phyloP scores from a whole-genome alignment of 305 asterid species.

The Rubia peregrina region DNA sequence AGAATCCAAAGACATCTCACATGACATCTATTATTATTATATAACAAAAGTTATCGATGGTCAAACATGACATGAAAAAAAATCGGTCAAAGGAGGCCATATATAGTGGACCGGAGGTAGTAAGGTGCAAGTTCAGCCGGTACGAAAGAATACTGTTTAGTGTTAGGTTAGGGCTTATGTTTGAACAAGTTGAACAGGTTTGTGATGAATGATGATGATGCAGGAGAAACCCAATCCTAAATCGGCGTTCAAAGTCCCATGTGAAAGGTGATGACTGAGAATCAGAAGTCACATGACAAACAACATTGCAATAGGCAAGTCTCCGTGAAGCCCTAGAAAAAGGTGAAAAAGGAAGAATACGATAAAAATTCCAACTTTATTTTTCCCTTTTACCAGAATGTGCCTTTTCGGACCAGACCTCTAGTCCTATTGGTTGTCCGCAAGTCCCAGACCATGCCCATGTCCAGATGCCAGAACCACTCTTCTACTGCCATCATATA shows the following conservation, averaged over 20 bases:
- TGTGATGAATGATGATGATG: background rate
- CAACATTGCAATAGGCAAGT: background rate
- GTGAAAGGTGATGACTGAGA: background rate
- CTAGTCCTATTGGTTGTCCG: background rate
- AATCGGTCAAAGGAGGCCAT: too few species aligned
- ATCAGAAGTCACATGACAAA: background rate
- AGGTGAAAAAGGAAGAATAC: background rate
- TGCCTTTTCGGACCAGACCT: too few species aligned
- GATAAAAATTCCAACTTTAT: background rate
- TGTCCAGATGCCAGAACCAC: background rate
- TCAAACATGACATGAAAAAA: too few species aligned
- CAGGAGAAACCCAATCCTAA: background rate
- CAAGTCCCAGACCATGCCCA: background rate
- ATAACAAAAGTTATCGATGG: too few species aligned
- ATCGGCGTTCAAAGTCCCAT: background rate
- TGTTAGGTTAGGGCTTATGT: too few species aligned
- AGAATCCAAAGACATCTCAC: too few species aligned
- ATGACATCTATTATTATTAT: too few species aligned
- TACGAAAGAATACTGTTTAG: too few species aligned
- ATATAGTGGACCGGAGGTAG: too few species aligned
- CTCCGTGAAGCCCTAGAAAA: background rate
- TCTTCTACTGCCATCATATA: background rate
- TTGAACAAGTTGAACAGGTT: background rate
- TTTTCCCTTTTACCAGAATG: too few species aligned
- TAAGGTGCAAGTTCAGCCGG: too few species aligned